Evolutionary conservation across 2,329 filamentous ascomycete species (phyloP).

Genomic region (Fusarium sublunatum): DNA sequence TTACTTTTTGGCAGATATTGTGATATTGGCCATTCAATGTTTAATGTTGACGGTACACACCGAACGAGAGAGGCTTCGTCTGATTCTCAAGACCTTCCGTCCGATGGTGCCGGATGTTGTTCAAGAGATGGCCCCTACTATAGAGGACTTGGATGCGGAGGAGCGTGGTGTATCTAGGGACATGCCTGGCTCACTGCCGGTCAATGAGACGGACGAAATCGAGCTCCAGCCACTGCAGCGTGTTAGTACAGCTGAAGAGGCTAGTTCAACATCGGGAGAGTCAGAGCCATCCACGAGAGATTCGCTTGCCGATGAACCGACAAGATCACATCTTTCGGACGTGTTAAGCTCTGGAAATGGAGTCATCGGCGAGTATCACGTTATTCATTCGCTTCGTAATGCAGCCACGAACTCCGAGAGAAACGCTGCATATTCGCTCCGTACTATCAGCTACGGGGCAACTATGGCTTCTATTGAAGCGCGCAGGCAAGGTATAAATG

Average conservation of each 20-base stretch:
- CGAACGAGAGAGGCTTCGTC: conserved; percentile 67
- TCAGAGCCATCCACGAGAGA: conserved; percentile 45
- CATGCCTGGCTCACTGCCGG: conserved; percentile 49
- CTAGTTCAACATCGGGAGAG: conserved; percentile 44
- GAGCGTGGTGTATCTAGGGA: conserved; percentile 63
- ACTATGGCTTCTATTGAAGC: conserved; percentile 65
- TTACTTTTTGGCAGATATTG: conserved; percentile 66
- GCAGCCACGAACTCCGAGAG: conserved; percentile 60
- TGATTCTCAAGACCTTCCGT: conserved; percentile 57
- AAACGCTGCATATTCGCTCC: conserved; percentile 63
- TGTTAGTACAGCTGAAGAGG: conserved; percentile 41
- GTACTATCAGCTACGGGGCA: conserved; percentile 65
- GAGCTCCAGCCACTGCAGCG: conserved; percentile 57
- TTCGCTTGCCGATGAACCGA: conserved; percentile 45
- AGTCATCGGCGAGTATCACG: conserved; percentile 64
- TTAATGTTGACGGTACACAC: conserved; percentile 72
- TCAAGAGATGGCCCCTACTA: conserved; percentile 46
- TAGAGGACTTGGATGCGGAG: conserved; percentile 67
- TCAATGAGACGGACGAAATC: conserved; percentile 56
- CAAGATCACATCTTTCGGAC: conserved; percentile 57
- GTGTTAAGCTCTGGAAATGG: conserved; percentile 66
- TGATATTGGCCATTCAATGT: conserved; percentile 69
- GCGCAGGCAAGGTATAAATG: conserved; percentile 49
- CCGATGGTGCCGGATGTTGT: conserved; percentile 48
- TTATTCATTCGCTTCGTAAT: conserved; percentile 61